Evolutionary conservation across 2,329 filamentous ascomycete genomes (phyloP).

Genomic region (Trichoderma sp.): DNA sequence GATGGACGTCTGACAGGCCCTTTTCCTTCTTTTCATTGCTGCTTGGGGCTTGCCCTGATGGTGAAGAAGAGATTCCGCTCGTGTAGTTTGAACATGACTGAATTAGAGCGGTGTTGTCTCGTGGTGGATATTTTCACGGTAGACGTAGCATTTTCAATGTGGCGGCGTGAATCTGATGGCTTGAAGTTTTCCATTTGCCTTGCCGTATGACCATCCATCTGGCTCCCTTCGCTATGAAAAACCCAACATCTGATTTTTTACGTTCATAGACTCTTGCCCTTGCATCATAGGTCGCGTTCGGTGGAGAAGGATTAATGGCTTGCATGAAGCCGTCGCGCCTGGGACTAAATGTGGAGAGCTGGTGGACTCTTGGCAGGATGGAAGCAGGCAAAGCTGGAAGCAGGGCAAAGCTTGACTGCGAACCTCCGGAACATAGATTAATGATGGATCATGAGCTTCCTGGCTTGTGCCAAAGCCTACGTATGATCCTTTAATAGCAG

Average conservation of each 20-base stretch:
- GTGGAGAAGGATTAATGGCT: not conserved
- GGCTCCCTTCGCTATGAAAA: not conserved
- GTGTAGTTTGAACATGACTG: rapidly evolving
- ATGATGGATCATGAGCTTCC: not conserved
- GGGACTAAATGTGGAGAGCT: not conserved
- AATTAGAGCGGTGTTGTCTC: not conserved
- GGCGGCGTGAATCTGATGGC: not conserved
- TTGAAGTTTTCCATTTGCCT: not conserved
- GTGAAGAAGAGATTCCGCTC: conserved; percentile 48
- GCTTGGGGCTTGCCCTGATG: conserved; percentile 44
- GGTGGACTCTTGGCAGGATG: not conserved
- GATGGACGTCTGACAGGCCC: conserved; percentile 86
- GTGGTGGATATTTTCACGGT: not conserved
- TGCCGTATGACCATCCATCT: not conserved
- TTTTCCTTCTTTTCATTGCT: conserved; percentile 57
- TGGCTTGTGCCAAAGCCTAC: not conserved
- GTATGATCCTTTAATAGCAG: not conserved
- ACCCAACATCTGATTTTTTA: too few species aligned
- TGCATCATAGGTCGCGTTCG: not conserved
- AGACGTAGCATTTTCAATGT: not conserved
- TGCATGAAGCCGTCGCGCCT: not conserved
- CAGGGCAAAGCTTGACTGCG: not conserved
- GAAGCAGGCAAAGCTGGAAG: not conserved
- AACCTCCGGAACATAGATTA: not conserved
- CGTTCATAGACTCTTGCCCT: not conserved